These are phyloP conservation scores for Cyphellophora europaea DNA, from an alignment of 2,329 filamentous ascomycete species.

Conservation along the genomic window DNA sequence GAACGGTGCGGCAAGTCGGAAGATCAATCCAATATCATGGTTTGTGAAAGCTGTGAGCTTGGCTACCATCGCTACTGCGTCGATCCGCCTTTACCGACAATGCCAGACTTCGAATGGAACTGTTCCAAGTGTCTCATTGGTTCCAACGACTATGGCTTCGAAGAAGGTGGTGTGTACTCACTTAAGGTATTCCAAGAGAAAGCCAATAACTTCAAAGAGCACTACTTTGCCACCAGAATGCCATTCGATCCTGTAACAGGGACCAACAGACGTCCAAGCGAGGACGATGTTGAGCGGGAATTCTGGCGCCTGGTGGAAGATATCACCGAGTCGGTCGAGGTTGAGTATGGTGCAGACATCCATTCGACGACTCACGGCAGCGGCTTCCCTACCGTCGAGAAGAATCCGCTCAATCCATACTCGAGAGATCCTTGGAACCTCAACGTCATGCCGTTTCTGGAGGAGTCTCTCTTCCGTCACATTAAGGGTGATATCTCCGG, in stretches of 20 bases:
- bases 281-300: constrained; percentile 91
- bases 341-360: constrained; percentile 96
- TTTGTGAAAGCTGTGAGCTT: constrained; percentile 88
- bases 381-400: constrained; percentile 90
- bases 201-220: constrained; percentile 87
- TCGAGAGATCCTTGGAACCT: constrained; percentile 92
- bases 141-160: constrained; percentile 93
- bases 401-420: constrained; percentile 77
- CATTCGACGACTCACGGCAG: constrained; percentile 97
- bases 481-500: constrained; percentile 98
- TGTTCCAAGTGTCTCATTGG: constrained; percentile 91
- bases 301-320: constrained; percentile 95
- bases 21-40: constrained; percentile 58
- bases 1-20: constrained; percentile 78
- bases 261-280: constrained; percentile 69
- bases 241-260: constrained; percentile 78
- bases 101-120: constrained; percentile 87
- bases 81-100: constrained; percentile 69
- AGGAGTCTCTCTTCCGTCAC: constrained; percentile 87
- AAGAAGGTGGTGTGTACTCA: constrained; percentile 92
- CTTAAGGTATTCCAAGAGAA: constrained; percentile 94
- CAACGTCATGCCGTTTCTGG: constrained; percentile 81
- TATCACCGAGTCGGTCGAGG: constrained; percentile 89
- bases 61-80: constrained; percentile 82
- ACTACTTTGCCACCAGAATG: constrained; percentile 86